Evolutionary conservation across 2,329 filamentous ascomycete genomes (phyloP).

Genomic region (Blastomyces parvus): DNA sequence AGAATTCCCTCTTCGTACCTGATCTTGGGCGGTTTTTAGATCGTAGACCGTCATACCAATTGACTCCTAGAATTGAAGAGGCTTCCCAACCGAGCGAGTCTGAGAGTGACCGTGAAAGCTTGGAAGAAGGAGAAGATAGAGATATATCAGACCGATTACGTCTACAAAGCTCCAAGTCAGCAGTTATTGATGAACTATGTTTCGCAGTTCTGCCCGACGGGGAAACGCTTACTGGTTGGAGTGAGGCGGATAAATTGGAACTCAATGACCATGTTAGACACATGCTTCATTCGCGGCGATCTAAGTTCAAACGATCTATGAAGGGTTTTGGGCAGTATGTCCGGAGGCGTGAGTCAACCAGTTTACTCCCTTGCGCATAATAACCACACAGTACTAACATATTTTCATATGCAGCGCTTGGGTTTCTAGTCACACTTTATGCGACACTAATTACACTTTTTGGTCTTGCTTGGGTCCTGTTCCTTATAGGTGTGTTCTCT

Average conservation of each 20-base stretch:
- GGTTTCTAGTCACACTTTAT: conserved; percentile 76
- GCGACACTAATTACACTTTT: conserved; percentile 75
- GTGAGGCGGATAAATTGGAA: conserved; percentile 60
- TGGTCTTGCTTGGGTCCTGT: conserved; percentile 81
- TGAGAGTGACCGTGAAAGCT: conserved; percentile 19
- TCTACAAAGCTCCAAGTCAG: background rate
- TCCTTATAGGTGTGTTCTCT: conserved; percentile 56
- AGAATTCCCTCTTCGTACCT: conserved; percentile 80
- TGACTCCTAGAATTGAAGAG: conserved; percentile 40
- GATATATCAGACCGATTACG: conserved; percentile 5
- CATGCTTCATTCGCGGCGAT: conserved; percentile 72
- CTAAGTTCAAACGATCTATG: conserved; percentile 68
- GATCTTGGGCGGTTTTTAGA: conserved; percentile 69
- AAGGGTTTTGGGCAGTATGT: conserved; percentile 75
- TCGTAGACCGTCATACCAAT: conserved; percentile 65
- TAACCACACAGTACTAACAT: background rate
- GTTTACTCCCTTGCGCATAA: background rate
- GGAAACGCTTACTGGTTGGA: conserved; percentile 64
- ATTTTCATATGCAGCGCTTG: conserved; percentile 47
- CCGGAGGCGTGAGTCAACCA: conserved; percentile 47
- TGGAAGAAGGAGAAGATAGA: conserved; percentile 6
- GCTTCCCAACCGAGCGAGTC: background rate
- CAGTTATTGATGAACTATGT: conserved; percentile 48
- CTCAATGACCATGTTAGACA: conserved; percentile 81
- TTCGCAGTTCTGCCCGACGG: conserved; percentile 75